Evolutionary conservation across 2,329 filamentous ascomycete species (phyloP), one percentile per base, ranked within the genome.

Genomic region (Ascochyta fabae): DNA sequence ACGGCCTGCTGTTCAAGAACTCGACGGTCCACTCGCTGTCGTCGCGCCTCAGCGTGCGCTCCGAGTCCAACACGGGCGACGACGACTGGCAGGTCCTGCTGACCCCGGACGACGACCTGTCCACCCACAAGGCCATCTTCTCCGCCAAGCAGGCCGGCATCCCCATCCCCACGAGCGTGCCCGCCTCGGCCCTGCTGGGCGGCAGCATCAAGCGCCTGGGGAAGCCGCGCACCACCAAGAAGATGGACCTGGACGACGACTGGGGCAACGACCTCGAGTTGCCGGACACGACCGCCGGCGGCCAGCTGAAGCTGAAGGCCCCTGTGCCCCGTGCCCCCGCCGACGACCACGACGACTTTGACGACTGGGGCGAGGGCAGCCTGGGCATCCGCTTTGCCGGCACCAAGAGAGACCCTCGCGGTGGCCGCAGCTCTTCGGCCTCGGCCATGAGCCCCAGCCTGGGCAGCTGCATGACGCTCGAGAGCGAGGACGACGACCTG

Each of bases 201-300:
- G 95, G 95, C 48, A 94, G 92, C 9, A 98, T 98, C 71, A 96
- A 96, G 79, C 84, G 93, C 65, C 82, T 98, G 31, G 93, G 93
- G 12, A 82, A 80, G 73, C 78, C 79, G 62, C 77, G 76, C 52
- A 78, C 78, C 54, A 66, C 67, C 51, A 75, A 74, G 61, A 79
- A 77, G 55, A 70, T 81, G 33, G 73, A 72, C 40, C 76, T 80
- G 51, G 77, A 78, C 60, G 80, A 82, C 58, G 80, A 82, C 69
- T 83, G 79, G 80, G 79, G 77, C 56, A 78, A 81, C 53, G 80
- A 82, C 62, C 70, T 82, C 41, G 79, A 81, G 55, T 76, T 81
- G 57, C 76, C 77, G 22, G 65, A 70, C 36, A 62, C 65, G 31
- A 72, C 65, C 7, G 53, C 36, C 26, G 70, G 68, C 31, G 74